phyloP scores from a whole-genome alignment of 2,329 filamentous ascomycete species.

The Mollisiaceae sp. region DNA sequence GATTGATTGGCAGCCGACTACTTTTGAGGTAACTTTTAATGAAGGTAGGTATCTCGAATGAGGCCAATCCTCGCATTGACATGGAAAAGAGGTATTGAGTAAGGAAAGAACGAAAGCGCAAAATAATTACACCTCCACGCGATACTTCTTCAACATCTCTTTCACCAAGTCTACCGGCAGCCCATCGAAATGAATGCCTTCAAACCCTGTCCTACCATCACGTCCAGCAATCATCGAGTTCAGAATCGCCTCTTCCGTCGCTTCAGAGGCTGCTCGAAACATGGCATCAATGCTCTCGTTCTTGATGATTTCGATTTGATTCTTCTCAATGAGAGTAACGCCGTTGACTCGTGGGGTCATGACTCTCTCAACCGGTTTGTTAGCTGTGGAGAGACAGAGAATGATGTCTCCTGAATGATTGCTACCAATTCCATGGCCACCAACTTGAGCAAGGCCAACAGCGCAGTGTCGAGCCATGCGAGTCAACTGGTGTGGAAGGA shows the following conservation, averaged over 20 bases:
- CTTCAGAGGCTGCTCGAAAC: constrained; percentile 66
- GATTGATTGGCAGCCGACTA: not conserved
- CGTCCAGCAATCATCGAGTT: constrained; percentile 65
- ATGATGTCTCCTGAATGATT: constrained; percentile 72
- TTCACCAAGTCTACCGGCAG: constrained; percentile 49
- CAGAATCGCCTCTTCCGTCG: constrained; percentile 68
- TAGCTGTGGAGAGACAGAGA: constrained; percentile 68
- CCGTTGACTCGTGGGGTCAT: constrained; percentile 37
- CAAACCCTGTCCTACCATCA: constrained; percentile 60
- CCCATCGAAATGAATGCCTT: constrained; percentile 55
- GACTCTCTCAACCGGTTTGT: constrained; percentile 39
- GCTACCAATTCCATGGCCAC: constrained; percentile 57
- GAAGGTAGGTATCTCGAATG: not conserved
- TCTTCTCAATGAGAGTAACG: constrained; percentile 44
- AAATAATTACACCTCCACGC: constrained; percentile 29
- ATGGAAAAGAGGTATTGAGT: not conserved
- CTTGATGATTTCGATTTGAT: constrained; percentile 56
- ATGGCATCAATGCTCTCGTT: constrained; percentile 65
- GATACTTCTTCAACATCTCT: constrained; percentile 31
- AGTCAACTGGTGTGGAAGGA: constrained; percentile 61
- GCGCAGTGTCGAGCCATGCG: constrained; percentile 65
- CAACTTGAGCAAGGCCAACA: constrained; percentile 62
- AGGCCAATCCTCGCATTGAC: not conserved
- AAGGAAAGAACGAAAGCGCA: not conserved
- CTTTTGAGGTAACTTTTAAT: not conserved